These are phyloP conservation scores for Backusella parvicylindrica DNA, from an alignment of 192 early-diverging fungal species.

Conservation along the genomic window DNA sequence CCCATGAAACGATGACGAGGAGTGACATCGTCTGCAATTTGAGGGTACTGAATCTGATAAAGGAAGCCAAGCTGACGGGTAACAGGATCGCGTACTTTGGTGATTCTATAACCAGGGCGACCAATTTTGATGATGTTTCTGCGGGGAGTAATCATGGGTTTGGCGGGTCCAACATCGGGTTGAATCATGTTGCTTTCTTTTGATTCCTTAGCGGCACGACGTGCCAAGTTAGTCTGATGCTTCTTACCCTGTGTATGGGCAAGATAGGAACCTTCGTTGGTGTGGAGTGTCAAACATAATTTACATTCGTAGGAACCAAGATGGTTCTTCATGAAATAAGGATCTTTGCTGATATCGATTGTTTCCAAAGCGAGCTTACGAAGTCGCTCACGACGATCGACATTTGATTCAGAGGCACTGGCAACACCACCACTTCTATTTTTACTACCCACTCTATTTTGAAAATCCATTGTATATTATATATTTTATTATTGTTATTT, in stretches of 20 bases:
- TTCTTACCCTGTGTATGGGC: conserved; percentile 99
- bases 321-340: conserved; percentile 97
- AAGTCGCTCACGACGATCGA: conserved; percentile 91
- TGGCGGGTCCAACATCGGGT: conserved; percentile 38
- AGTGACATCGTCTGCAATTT: conserved; percentile 78
- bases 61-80: conserved; percentile 86
- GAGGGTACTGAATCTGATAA: conserved; percentile 94
- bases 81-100: conserved; percentile 85
- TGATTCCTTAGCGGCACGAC: conserved; percentile 85
- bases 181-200: conserved; percentile 51
- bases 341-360: conserved; percentile 93
- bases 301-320: conserved; percentile 80
- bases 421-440: conserved; percentile 86
- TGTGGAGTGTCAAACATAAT: conserved; percentile 81
- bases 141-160: conserved; percentile 48
- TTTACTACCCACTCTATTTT: conserved; percentile 92
- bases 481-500: neutral
- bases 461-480: conserved; percentile 54
- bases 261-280: conserved; percentile 92
- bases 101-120: conserved; percentile 91
- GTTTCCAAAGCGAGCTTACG: conserved; percentile 93
- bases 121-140: conserved; percentile 92
- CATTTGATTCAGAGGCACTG: conserved; percentile 79
- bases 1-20: conserved; percentile 96
- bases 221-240: conserved; percentile 91